A percentile compares a stretch with the other conserved stretches of the same genome.
phyloP scores from a whole-genome alignment of 176 grass and related monocot species.

The Panicum miliaceum region DNA sequence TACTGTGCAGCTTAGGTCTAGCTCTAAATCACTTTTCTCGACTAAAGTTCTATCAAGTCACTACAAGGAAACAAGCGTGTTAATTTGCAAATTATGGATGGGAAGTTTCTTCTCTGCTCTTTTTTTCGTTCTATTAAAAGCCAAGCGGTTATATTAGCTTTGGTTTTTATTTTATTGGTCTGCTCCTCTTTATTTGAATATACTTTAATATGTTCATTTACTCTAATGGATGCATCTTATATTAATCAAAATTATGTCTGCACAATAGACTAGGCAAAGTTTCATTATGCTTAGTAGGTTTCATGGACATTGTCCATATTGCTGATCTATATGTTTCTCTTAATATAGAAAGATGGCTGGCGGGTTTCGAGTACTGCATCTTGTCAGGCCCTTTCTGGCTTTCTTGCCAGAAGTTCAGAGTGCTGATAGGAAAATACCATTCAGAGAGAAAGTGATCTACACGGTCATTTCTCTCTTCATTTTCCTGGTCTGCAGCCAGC shows the following conservation, averaged over 20 bases:
- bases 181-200: not conserved
- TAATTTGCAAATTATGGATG: not conserved
- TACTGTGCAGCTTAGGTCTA: not conserved
- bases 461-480: constrained; percentile 82
- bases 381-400: constrained; percentile 76
- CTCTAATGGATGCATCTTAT: not conserved
- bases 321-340: constrained; percentile 21
- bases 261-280: not conserved
- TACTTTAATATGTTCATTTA: not conserved
- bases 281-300: not conserved
- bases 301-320: not conserved
- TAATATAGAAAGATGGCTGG: constrained; percentile 58
- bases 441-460: constrained; percentile 81
- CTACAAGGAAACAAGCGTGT: not conserved
- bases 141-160: not conserved
- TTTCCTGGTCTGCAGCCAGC: constrained; percentile 81
- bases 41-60: not conserved
- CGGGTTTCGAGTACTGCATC: constrained; percentile 67
- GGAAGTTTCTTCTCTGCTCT: not conserved
- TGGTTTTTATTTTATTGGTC: not conserved
- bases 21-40: not conserved
- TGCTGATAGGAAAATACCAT: constrained; percentile 79
- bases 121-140: not conserved
- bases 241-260: not conserved
- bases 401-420: constrained; percentile 84